Evolutionary conservation across 768 basidiomycete genomes (phyloP).

Genomic region (Podaxis pistillaris): DNA sequence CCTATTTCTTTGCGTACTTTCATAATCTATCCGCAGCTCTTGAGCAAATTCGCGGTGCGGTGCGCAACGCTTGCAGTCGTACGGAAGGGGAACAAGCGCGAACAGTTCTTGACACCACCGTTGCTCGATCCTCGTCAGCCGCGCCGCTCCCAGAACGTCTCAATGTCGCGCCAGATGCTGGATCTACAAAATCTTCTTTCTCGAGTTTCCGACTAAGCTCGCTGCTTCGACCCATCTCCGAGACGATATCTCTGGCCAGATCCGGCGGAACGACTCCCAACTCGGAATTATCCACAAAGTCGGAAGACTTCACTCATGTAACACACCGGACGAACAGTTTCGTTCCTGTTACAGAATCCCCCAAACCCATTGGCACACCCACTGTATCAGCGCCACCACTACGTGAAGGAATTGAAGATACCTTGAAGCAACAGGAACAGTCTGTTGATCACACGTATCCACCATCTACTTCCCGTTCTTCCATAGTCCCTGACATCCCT

Average conservation of each 20-base stretch:
- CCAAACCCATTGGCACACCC: constrained; percentile 22
- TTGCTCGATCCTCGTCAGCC: constrained; percentile 29
- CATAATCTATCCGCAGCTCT: constrained; percentile 74
- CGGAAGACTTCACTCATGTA: constrained; percentile 74
- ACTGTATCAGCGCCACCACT: constrained; percentile 8
- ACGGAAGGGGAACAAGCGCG: constrained; percentile 33
- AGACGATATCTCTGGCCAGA: constrained; percentile 34
- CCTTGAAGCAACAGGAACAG: constrained; percentile 21
- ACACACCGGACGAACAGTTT: constrained; percentile 56
- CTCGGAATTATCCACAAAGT: constrained; percentile 33
- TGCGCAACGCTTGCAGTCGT: constrained; percentile 52
- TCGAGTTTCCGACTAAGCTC: constrained; percentile 64
- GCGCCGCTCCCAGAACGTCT: constrained; percentile 34
- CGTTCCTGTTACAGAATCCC: constrained; percentile 55
- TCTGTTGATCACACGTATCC: constrained; percentile 73
- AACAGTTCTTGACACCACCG: constrained; percentile 60
- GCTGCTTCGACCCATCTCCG: constrained; percentile 68
- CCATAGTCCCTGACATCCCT: constrained; percentile 45
- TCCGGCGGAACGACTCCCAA: constrained; percentile 19
- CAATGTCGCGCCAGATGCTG: constrained; percentile 13
- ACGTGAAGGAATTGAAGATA: constrained; percentile 14
- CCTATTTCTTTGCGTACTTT: constrained; percentile 96
- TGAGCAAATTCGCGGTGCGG: constrained; percentile 76
- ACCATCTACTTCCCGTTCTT: constrained; percentile 58
- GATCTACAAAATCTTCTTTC: constrained; percentile 18